phyloP scores from a whole-genome alignment of 1,284 basidiomycete species.

The Cutaneotrichosporon sp. region DNA sequence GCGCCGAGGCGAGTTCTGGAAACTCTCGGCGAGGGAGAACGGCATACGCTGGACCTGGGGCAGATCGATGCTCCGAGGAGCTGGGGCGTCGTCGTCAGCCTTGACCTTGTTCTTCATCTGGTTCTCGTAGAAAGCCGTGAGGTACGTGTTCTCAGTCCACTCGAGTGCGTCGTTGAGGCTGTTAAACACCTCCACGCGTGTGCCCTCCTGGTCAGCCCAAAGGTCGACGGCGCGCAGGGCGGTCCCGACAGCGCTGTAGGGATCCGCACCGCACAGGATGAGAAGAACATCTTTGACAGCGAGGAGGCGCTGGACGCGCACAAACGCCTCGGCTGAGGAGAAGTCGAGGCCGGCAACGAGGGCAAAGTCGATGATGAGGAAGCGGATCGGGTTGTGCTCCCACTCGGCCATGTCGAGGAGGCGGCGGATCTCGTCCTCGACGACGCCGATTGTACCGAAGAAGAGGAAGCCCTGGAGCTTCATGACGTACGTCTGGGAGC shows the following conservation, averaged over 20 bases:
- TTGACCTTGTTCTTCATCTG: conserved; percentile 22
- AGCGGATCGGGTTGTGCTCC: conserved; percentile 75
- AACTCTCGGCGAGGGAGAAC: conserved; percentile 55
- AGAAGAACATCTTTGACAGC: conserved; percentile 70
- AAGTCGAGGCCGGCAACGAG: conserved; percentile 88
- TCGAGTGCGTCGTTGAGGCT: conserved; percentile 88
- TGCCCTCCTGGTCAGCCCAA: conserved; percentile 60
- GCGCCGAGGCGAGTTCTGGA: conserved; percentile 67
- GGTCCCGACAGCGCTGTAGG: conserved; percentile 61
- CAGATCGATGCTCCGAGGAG: conserved; percentile 31
- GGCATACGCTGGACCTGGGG: conserved; percentile 41
- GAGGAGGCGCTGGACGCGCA: conserved; percentile 80
- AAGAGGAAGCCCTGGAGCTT: conserved; percentile 84
- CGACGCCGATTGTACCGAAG: conserved; percentile 88
- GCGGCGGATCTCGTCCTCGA: conserved; percentile 64
- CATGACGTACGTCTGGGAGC: conserved; percentile 84
- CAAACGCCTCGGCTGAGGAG: conserved; percentile 90
- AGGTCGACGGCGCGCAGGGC: conserved; percentile 71
- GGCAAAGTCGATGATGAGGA: conserved; percentile 78
- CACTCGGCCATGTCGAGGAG: conserved; percentile 71
- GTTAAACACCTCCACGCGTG: conserved; percentile 72
- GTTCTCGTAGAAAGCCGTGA: conserved; percentile 52
- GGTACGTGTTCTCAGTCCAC: conserved; percentile 86
- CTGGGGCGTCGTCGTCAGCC: conserved; percentile 8
- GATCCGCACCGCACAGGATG: conserved; percentile 78